Evolutionary conservation across 148 eudicot species (phyloP).

Genomic region (Drosera capensis): DNA sequence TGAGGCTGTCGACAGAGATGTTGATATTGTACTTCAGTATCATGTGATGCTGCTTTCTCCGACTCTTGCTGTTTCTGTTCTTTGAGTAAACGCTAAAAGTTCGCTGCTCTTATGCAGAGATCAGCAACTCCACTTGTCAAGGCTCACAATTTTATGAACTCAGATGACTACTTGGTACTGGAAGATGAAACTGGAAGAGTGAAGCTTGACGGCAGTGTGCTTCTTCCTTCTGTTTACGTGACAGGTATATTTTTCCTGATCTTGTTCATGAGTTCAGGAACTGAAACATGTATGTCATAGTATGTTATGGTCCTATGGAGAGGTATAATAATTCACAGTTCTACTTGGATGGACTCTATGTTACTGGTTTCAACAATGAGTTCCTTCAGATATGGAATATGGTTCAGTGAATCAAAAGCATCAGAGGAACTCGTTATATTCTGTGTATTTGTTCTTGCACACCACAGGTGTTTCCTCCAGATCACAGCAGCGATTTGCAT

Average conservation of each 20-base stretch:
- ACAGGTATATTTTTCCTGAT: slow-evolving; percentile 46
- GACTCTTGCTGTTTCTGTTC: no score
- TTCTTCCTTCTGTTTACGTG: slow-evolving; percentile 64
- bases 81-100: no score
- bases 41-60: background rate
- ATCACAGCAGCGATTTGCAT: no score
- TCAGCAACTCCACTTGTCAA: slow-evolving; percentile 54
- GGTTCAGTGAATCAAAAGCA: no score
- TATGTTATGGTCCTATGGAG: no score
- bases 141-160: slow-evolving; percentile 73
- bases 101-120: slow-evolving; percentile 62
- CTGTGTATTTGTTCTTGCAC: no score
- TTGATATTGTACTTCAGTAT: background rate
- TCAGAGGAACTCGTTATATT: no score
- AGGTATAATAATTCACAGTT: no score
- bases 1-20: background rate
- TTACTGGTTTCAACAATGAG: no score
- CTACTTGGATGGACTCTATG: background rate
- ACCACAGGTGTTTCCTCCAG: no score
- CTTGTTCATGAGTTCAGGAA: background rate
- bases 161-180: slow-evolving; percentile 68
- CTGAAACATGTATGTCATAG: no score
- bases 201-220: slow-evolving; percentile 47
- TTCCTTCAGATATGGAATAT: no score
- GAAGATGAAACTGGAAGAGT: slow-evolving; percentile 99